A percentile compares a stretch with the other conserved stretches of the same genome.
phyloP scores from a whole-genome alignment of 106 monocot species.

The Iris macrosiphon region DNA sequence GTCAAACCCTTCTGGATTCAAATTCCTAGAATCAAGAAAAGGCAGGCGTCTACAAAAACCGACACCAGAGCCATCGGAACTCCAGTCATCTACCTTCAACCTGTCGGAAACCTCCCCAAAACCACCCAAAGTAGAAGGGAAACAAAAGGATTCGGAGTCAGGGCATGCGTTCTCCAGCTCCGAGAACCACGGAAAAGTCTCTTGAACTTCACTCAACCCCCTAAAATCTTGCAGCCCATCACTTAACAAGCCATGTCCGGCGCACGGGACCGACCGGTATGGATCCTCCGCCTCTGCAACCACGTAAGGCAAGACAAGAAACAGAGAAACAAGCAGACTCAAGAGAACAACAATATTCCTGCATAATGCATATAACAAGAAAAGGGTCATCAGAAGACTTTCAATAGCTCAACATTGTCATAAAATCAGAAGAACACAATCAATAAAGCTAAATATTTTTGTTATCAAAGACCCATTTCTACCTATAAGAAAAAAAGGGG shows the following conservation, averaged over 20 bases:
- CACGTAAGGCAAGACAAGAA: constrained; percentile 7
- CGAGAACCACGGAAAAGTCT: constrained; percentile 12
- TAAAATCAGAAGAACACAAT: no score
- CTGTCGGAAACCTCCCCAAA: constrained; percentile 21
- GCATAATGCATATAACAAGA: no score
- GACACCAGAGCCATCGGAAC: constrained; percentile 3
- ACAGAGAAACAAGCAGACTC: no score
- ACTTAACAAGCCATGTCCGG: constrained; percentile 2
- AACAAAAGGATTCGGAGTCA: constrained; percentile 37
- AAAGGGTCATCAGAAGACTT: no score
- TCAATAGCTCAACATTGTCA: no score
- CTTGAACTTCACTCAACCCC: neutral
- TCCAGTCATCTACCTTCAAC: no score
- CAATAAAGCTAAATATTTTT: no score
- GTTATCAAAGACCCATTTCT: no score
- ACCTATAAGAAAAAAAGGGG: no score
- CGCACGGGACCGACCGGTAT: no score
- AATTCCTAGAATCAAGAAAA: constrained; percentile 39
- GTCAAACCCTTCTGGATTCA: constrained; percentile 5
- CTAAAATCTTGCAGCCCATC: constrained; percentile 13
- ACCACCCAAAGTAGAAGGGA: constrained; percentile 32
- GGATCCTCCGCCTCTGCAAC: no score
- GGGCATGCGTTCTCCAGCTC: constrained; percentile 25
- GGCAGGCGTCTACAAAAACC: constrained; percentile 24
- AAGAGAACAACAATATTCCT: no score